Percentiles rank a stretch among this genome's conserved stretches.
phyloP scores from a whole-genome alignment of 257 asterid genomes.

The Haberlea rhodopensis region DNA sequence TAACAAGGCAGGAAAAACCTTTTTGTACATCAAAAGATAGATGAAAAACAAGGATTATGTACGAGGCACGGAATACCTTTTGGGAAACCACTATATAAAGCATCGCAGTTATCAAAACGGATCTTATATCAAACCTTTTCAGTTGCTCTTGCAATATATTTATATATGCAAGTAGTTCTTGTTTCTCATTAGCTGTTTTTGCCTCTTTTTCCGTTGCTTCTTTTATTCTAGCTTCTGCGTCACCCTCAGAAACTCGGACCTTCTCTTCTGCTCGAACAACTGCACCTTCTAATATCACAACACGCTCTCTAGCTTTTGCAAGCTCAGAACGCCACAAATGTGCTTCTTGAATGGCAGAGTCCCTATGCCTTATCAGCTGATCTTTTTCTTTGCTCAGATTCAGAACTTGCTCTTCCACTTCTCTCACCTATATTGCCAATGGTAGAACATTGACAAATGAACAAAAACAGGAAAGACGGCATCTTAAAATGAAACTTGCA shows the following conservation, averaged over 20 bases:
- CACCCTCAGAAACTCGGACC: conserved; percentile 76
- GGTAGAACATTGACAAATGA: conserved; percentile 15
- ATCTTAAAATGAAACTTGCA: conserved; percentile 14
- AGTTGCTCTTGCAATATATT: conserved; percentile 73
- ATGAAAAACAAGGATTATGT: too few species aligned
- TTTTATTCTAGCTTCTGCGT: conserved; percentile 76
- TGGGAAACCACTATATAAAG: neutral
- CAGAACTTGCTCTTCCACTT: conserved; percentile 56
- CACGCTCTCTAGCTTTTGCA: conserved; percentile 90
- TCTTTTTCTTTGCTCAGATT: conserved; percentile 68
- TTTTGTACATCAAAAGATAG: neutral
- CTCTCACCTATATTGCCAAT: conserved; percentile 50
- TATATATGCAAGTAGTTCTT: conserved; percentile 67
- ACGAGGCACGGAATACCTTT: too few species aligned
- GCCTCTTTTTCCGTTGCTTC: conserved; percentile 68
- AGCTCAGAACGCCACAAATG: conserved; percentile 99
- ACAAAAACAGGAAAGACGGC: neutral
- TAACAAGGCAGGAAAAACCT: neutral
- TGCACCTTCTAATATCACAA: conserved; percentile 91
- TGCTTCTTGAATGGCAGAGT: conserved; percentile 78
- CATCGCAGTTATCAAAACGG: neutral
- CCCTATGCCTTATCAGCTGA: conserved; percentile 68
- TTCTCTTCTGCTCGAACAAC: conserved; percentile 93
- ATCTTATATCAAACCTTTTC: conserved; percentile 50
- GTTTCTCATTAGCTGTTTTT: conserved; percentile 70